Evolutionary conservation across 495 filamentous ascomycete species (phyloP), one percentile per base, ranked within the genome.

Genomic region (Hyaloscypha variabilis): DNA sequence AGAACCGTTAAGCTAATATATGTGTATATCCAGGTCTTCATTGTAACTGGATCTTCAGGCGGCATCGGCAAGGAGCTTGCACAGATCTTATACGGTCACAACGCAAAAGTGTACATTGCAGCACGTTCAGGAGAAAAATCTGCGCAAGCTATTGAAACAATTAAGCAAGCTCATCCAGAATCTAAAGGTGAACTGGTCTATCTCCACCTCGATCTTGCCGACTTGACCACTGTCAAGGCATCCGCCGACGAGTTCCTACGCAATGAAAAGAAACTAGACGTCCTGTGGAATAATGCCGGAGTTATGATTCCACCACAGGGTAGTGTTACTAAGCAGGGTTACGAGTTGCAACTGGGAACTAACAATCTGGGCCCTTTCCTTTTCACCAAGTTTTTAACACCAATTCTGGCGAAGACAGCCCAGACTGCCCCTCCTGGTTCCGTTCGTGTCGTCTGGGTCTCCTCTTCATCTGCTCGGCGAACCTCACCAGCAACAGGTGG

Each of bases 251-350:
- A 52, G 54, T 76, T 82, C 21, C 70, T 84, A 1, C 77, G 76
- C 21, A 65, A 75, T 19, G 72, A 77, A 26, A 71, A 80, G 0
- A 73, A 80, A 42, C 77, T 77, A 26, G 85, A 91, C 65, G 71
- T 87, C 21, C 75, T 94, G 3, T 78, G 91, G 46, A 86, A 88
- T 75, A 93, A 92, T 67, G 90, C 90, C 2, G 90, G 88, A 50
- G 81, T 90, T 61, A 88, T 91, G 85, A 83, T 78, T 0, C 68
- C 80, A 14, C 79, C 83, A 0, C 77, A 72, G 14, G 69, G 72
- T 21, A 63, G 58, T 42, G 67, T 63, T 55, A 70, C 67, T 14
- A 70, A 72, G 28, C 70, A 72, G 57, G 68, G 28, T 52, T 75
- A 77, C 63, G 80, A 82, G 46, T 29, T 78, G 28, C 73, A 78